Conservation (phyloP, 192 early-diverging fungal species). For the Coemansia umbellata region DNA sequence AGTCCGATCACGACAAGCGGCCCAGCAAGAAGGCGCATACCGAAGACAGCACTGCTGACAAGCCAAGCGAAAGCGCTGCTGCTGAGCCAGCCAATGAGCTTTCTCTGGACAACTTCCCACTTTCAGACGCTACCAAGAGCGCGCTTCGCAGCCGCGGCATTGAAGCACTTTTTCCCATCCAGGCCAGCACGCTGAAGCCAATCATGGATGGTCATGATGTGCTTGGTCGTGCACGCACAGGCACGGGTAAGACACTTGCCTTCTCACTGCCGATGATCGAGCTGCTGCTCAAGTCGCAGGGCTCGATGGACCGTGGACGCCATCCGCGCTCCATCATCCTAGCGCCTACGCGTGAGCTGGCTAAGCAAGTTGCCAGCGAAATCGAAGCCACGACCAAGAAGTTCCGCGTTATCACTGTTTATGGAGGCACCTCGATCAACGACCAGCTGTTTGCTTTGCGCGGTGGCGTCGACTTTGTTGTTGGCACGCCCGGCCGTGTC, state of each 20-base stretch:
- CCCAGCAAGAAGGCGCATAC: slow-evolving; percentile 54
- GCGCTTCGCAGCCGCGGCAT: slow-evolving; percentile 73
- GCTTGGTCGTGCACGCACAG: slow-evolving; percentile 94
- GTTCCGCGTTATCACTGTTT: slow-evolving; percentile 68
- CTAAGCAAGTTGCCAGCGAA: slow-evolving; percentile 79
- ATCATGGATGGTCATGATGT: slow-evolving; percentile 73
- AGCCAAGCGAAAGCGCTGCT: slow-evolving; percentile 9
- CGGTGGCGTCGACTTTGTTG: slow-evolving; percentile 82
- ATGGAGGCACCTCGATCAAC: slow-evolving; percentile 86
- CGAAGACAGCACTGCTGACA: slow-evolving; percentile 23
- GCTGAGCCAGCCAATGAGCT: slow-evolving; percentile 56
- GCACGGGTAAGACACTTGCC: slow-evolving; percentile 96
- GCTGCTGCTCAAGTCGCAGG: slow-evolving; percentile 52
- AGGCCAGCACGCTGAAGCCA: slow-evolving; percentile 75
- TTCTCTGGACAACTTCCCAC: slow-evolving; percentile 56
- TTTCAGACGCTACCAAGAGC: slow-evolving; percentile 63
- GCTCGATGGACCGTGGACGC: slow-evolving; percentile 32
- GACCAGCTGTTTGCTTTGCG: slow-evolving; percentile 79
- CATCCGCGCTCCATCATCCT: slow-evolving; percentile 70
- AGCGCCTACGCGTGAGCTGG: slow-evolving; percentile 90
- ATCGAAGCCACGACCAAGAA: slow-evolving; percentile 62
- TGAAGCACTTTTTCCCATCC: slow-evolving; percentile 87
- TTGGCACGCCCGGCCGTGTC: slow-evolving; percentile 94
- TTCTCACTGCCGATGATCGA: slow-evolving; percentile 91
- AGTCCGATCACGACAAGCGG: slow-evolving; percentile 20